Base-by-base conservation (phyloP, 805 yeast species). In the Ogataea siamensis region DNA sequence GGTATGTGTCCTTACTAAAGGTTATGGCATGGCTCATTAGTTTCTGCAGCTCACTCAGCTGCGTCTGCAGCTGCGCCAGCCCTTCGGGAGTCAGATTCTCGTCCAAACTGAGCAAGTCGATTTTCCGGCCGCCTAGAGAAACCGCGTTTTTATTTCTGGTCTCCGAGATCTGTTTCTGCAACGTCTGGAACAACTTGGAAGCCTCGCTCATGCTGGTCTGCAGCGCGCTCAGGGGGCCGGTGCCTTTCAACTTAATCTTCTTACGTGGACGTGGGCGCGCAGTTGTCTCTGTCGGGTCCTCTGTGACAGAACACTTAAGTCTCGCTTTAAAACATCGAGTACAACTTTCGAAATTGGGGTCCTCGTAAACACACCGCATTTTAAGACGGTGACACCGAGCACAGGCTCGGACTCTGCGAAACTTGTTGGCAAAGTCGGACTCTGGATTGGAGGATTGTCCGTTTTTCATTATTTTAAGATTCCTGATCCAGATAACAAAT, bases 321-420 rank as follows among this genome's bases (percentile, higher is more conserved):
- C 66, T 67, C 5, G 70, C 62, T 17, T 64, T 57, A 40, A 57
- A 64, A 49, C 80, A 75, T 36, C 78, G 47, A 25, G 63, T 62
- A 53, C 80, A 75, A 12, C 73, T 52, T 21, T 54, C 55, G 45
- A 57, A 64, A 12, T 54, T 45, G 2, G 77, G 78, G 44, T 71
- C 70, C 21, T 70, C 71, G 50, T 66, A 75, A 3, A 68, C 66
- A 54, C 80, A 75, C 47, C 72, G 63, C 71, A 71, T 70, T 48
- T 74, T 74, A 14, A 74, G 58, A 19, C 79, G 51, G 42, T 73
- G 74, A 45, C 80, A 75, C 41, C 80, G 55, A 4, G 79, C 79
- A 58, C 80, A 75, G 1, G 80, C 78, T 34, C 74, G 58, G 20
- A 64, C 46, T 39, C 71, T 67, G 39, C 77, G 54, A 66, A 76